A percentile compares a stretch with the other conserved stretches of the same genome.
Evolutionary conservation across 352 stramenopile genomes (phyloP).

Genomic region (Pelagophyceae sp.): DNA sequence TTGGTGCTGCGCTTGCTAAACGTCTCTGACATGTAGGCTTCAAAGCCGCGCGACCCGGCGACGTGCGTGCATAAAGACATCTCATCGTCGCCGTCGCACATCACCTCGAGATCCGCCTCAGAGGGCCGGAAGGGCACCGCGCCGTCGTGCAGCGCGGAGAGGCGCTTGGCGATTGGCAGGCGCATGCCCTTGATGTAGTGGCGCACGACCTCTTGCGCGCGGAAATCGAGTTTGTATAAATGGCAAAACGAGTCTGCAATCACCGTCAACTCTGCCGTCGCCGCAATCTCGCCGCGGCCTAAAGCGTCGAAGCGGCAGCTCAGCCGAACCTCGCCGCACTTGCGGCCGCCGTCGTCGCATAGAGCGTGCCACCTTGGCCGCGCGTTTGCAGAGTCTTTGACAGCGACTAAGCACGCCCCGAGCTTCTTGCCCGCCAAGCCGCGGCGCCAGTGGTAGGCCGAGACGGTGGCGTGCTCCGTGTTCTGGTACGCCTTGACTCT

Average conservation of each 20-base stretch:
- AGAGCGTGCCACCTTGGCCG: background rate
- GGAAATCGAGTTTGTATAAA: slow-evolving; percentile 21
- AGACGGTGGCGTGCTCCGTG: background rate
- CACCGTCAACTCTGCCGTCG: slow-evolving; percentile 23
- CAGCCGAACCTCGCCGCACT: background rate
- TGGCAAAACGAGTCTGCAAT: slow-evolving; percentile 25
- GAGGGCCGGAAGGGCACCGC: background rate
- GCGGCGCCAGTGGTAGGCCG: slow-evolving; percentile 27
- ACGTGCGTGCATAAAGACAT: background rate
- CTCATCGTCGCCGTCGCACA: background rate
- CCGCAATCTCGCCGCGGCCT: background rate
- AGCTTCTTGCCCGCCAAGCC: slow-evolving; percentile 25
- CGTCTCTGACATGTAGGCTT: slow-evolving; percentile 14
- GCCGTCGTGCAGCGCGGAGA: background rate
- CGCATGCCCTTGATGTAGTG: slow-evolving; percentile 13
- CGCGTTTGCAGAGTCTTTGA: background rate
- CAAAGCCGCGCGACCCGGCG: background rate
- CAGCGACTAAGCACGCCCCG: background rate
- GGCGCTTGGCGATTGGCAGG: slow-evolving; percentile 9
- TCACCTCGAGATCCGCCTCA: background rate
- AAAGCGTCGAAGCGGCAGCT: background rate
- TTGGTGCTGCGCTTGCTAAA: background rate
- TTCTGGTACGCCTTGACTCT: slow-evolving; percentile 7
- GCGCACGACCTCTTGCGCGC: background rate
- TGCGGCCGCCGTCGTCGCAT: background rate